Conservation (phyloP, 1,284 basidiomycete species). For the Ceraceosorus guamensis region DNA sequence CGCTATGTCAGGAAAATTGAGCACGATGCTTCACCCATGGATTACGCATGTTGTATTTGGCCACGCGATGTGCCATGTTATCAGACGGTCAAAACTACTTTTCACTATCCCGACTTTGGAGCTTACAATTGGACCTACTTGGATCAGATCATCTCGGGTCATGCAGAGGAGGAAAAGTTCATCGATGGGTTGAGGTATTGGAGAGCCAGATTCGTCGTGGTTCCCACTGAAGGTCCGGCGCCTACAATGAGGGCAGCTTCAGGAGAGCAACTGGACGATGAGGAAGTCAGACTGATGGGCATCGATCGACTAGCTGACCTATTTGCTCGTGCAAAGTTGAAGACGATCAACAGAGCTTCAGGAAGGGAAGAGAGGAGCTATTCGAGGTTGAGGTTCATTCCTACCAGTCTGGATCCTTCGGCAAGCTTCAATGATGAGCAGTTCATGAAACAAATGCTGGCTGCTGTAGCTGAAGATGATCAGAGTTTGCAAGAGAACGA, state of each 20-base stretch:
- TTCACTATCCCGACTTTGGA: constrained; percentile 69
- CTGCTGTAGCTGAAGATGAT: constrained; percentile 23
- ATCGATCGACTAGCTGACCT: constrained; percentile 85
- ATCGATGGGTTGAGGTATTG: constrained; percentile 59
- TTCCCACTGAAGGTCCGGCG: constrained; percentile 70
- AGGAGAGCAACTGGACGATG: constrained; percentile 57
- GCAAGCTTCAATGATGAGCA: constrained; percentile 38
- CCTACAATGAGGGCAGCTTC: constrained; percentile 50
- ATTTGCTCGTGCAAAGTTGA: constrained; percentile 52
- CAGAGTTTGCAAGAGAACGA: constrained; percentile 4
- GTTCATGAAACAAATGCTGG: constrained; percentile 34
- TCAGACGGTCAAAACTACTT: constrained; percentile 69
- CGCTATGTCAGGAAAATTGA: constrained; percentile 73
- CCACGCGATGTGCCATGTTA: constrained; percentile 80
- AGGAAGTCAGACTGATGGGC: constrained; percentile 78
- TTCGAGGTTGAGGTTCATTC: constrained; percentile 32
- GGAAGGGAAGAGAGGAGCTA: not conserved
- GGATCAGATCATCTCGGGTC: constrained; percentile 50
- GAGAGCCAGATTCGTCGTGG: constrained; percentile 89
- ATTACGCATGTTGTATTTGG: constrained; percentile 87
- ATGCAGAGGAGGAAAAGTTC: constrained; percentile 35
- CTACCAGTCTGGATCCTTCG: constrained; percentile 44
- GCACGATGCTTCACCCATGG: constrained; percentile 58
- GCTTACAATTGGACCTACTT: constrained; percentile 49
- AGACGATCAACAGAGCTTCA: constrained; percentile 11